Evolutionary conservation across 1,284 basidiomycete genomes (phyloP), one percentile per base, ranked within the genome.

Genomic region (Boletus sp.): DNA sequence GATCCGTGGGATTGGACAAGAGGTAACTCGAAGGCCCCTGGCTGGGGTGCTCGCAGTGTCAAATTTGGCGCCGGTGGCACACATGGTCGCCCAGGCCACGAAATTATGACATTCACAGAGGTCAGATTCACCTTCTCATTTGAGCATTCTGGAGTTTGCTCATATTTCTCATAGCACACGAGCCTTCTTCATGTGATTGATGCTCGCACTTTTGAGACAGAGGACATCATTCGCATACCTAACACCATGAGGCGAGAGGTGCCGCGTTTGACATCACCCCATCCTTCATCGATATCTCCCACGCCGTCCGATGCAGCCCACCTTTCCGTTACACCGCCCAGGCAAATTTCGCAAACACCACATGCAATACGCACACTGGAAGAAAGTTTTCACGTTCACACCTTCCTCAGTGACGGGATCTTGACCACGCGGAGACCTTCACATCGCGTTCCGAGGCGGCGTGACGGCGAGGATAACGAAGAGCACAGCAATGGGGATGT

Each of bases 21-120:
- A 50, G 72, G 74, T 1, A 69, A 66, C 40, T 72, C 72, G 17
- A 73, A 71, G 47, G 83, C 84, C 0, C 85, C 86, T 1, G 84
- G 84, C 0, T 89, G 87, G 79, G 86, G 88, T 48, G 84, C 84
- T 17, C 69, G 89, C 44, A 85, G 75, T 49, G 77, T 92, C 57
- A 90, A 89, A 63, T 92, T 92, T 66, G 82, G 82, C 47, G 69
- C 77, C 35, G 72, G 75, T 44, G 62, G 73, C 49, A 51, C 70
- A 51, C 53, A 60, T 49, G 65, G 69, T 44, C 65, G 65, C 23
- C 38, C 55, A 23, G 76, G 74, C 13, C 75, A 78, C 27, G 88
- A 91, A 62, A 66, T 90, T 4, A 78, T 92, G 76, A 80, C 78
- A 0, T 92, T 91, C 66, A 88, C 90, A n/a, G 90, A 91, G 78